Percentiles rank a stretch among this genome's conserved stretches.
phyloP scores from a whole-genome alignment of 1,284 basidiomycete species.

The Trichosporon asahii region DNA sequence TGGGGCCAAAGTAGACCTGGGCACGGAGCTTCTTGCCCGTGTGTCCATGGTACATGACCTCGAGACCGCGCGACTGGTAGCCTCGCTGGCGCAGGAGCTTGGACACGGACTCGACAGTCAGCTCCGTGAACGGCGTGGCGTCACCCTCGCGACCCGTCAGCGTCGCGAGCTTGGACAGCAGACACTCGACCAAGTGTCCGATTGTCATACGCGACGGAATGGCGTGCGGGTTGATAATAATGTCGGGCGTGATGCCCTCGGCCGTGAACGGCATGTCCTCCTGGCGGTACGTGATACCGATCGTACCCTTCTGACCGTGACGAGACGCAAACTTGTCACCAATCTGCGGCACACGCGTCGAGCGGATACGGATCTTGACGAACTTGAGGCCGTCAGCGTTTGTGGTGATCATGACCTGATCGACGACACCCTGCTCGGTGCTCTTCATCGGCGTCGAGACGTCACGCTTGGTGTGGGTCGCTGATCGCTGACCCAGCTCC shows the following conservation, averaged over 20 bases:
- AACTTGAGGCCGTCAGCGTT: constrained; percentile 96
- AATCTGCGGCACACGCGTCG: constrained; percentile 92
- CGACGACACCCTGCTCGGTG: constrained; percentile 95
- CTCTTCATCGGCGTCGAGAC: constrained; percentile 97
- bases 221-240: constrained; percentile 98
- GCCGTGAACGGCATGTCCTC: constrained; percentile 99
- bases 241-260: constrained; percentile 92
- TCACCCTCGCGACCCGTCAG: constrained; percentile 95
- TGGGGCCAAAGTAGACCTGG: constrained; percentile 96
- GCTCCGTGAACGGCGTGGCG: constrained; percentile 96
- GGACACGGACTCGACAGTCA: constrained; percentile 95
- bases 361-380: constrained; percentile 94
- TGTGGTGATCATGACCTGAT: constrained; percentile 94
- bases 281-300: constrained; percentile 97
- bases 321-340: constrained; percentile 99
- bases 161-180: constrained; percentile 93
- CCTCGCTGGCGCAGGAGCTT: constrained; percentile 74
- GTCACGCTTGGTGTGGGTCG: constrained; percentile 85
- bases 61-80: constrained; percentile 92
- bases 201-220: constrained; percentile 99
- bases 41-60: constrained; percentile 99
- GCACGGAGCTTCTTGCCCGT: constrained; percentile 96
- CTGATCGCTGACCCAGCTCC: constrained; percentile 90
- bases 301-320: constrained; percentile 99
- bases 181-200: constrained; percentile 97